A percentile compares a stretch with the other conserved stretches of the same genome.
These are phyloP conservation scores for Ogataea henricii DNA, from an alignment of 805 yeast genomes.

Conservation along the genomic window DNA sequence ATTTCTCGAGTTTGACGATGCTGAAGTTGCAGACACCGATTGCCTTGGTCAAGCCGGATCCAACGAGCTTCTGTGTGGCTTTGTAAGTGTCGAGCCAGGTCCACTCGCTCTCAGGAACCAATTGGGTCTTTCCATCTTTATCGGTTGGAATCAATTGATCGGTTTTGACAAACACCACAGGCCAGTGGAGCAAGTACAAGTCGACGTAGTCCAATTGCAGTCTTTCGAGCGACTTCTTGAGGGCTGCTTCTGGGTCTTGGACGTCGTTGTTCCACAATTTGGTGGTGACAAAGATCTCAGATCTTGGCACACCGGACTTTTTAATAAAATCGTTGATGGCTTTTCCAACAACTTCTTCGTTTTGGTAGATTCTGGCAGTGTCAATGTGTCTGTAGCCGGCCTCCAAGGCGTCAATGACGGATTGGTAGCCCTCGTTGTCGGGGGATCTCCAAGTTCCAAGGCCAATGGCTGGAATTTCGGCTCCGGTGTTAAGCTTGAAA, in stretches of 20 bases:
- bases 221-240: constrained; percentile 50
- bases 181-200: constrained; percentile 70
- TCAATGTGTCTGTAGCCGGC: constrained; percentile 74
- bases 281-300: constrained; percentile 60
- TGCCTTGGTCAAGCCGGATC: constrained; percentile 54
- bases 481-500: constrained; percentile 56
- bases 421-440: constrained; percentile 42
- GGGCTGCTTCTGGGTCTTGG: constrained; percentile 44
- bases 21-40: constrained; percentile 82
- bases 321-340: constrained; percentile 45
- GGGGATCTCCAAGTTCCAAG: constrained; percentile 61
- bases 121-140: constrained; percentile 38
- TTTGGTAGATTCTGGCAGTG: constrained; percentile 69
- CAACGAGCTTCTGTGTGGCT: constrained; percentile 57
- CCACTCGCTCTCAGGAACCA: constrained; percentile 32
- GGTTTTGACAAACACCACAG: constrained; percentile 44
- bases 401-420: constrained; percentile 62
- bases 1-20: constrained; percentile 49
- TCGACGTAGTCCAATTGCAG: constrained; percentile 63
- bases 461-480: constrained; percentile 62
- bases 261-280: constrained; percentile 53
- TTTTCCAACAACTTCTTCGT: constrained; percentile 67
- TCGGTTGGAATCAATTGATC: constrained; percentile 37
- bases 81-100: constrained; percentile 60
- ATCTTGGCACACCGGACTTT: constrained; percentile 42